phyloP scores from a whole-genome alignment of 495 filamentous ascomycete genomes.

The Daldinia vernicosa region DNA sequence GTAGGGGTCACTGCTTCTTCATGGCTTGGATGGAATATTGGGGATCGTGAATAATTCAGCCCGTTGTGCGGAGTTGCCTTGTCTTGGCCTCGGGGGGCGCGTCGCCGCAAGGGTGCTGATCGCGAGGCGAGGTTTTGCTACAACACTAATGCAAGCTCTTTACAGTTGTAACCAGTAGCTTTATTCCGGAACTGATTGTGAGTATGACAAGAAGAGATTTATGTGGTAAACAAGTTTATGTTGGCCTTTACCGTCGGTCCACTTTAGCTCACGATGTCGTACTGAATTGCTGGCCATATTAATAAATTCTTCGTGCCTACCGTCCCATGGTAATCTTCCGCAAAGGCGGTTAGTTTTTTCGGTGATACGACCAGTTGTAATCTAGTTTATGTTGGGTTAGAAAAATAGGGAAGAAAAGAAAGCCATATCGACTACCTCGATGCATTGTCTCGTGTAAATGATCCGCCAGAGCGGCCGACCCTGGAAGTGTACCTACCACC shows the following conservation, averaged over 20 bases:
- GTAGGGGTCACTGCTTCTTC: conserved; percentile 1
- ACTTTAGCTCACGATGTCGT: conserved; percentile 15
- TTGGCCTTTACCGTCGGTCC: conserved; percentile 3
- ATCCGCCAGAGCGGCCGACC: conserved; percentile 32
- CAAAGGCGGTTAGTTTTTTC: conserved; percentile 18
- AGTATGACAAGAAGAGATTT: conserved; percentile 30
- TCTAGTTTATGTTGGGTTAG: conserved; percentile 14
- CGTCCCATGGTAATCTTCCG: conserved; percentile 13
- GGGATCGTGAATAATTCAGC: conserved; percentile 21
- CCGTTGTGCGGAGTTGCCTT: conserved; percentile 36
- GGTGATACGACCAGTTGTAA: conserved; percentile 8
- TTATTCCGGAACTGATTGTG: conserved; percentile 32
- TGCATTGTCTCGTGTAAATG: conserved; percentile 26
- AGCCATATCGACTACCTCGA: not conserved
- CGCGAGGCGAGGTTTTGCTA: conserved; percentile 34
- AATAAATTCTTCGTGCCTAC: conserved; percentile 23
- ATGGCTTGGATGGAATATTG: not conserved
- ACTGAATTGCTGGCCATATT: conserved; percentile 21
- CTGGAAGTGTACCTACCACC: conserved; percentile 33
- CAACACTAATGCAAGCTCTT: conserved; percentile 44
- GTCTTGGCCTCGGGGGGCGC: conserved; percentile 25
- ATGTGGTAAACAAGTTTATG: conserved; percentile 4
- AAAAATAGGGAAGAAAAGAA: not conserved
- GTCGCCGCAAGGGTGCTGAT: conserved; percentile 33
- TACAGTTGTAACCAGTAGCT: conserved; percentile 27